Evolutionary conservation across 306 rosid genomes (phyloP).

Genomic region (Inga leiocalycina): DNA sequence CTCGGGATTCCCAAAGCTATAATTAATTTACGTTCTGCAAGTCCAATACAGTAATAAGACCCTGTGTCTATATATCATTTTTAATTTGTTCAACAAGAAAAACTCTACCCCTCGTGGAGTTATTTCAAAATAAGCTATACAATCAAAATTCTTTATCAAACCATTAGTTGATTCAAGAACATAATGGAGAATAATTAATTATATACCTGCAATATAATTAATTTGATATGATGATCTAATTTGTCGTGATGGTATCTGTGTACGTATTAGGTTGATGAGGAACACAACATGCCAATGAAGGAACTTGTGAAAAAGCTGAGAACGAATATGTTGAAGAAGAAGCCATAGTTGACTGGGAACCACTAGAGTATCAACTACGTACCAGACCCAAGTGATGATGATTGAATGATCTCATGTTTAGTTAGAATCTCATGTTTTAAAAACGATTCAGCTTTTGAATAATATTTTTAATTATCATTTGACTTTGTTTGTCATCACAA

Average conservation of each 20-base stretch:
- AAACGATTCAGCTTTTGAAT: neutral
- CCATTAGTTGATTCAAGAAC: neutral
- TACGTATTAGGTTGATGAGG: conserved; percentile 34
- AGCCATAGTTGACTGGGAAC: conserved; percentile 3
- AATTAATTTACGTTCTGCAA: neutral
- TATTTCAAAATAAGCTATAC: neutral
- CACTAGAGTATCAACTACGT: neutral
- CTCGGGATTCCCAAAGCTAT: neutral
- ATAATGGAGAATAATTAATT: neutral
- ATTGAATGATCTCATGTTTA: neutral
- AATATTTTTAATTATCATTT: no score
- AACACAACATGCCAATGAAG: conserved; percentile 22
- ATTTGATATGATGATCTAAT: neutral
- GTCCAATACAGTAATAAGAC: neutral
- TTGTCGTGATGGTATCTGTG: neutral
- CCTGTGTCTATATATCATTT: neutral
- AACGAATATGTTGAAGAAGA: conserved; percentile 20
- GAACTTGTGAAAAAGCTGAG: conserved; percentile 41
- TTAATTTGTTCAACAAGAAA: neutral
- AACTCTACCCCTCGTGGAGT: neutral
- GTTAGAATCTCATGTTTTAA: neutral
- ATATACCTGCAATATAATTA: neutral
- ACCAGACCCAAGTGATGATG: neutral
- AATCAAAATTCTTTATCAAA: no score
- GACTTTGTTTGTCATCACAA: neutral